phyloP scores from a whole-genome alignment of 768 basidiomycete genomes.

The Mycena belliarum region DNA sequence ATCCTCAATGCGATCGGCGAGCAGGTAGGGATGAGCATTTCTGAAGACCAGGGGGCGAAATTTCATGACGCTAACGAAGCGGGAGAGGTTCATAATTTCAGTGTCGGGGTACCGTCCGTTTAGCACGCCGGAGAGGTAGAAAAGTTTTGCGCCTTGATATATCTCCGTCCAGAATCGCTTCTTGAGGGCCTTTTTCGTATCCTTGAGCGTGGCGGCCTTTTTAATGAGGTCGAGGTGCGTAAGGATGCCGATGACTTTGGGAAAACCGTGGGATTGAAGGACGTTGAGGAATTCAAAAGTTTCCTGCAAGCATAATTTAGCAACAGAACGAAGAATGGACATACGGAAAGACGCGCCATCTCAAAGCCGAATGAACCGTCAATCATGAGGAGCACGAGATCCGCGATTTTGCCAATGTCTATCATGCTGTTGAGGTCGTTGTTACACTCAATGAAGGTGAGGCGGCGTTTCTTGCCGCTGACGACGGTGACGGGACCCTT shows the following conservation, averaged over 20 bases:
- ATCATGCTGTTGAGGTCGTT: slow-evolving; percentile 99
- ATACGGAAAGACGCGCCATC: slow-evolving; percentile 64
- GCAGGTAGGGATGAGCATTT: slow-evolving; percentile 91
- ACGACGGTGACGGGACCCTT: slow-evolving; percentile 95
- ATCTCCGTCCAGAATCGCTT: slow-evolving; percentile 99
- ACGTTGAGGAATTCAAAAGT: slow-evolving; percentile 98
- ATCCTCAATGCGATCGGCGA: slow-evolving; percentile 94
- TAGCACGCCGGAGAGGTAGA: slow-evolving; percentile 94
- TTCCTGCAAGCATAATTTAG: slow-evolving; percentile 50
- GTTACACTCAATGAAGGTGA: slow-evolving; percentile 98
- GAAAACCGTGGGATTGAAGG: slow-evolving; percentile 95
- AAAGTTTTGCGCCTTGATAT: slow-evolving; percentile 97
- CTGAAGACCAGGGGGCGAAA: slow-evolving; percentile 97
- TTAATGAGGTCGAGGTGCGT: slow-evolving; percentile 97
- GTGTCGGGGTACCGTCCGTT: slow-evolving; percentile 97
- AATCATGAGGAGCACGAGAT: slow-evolving; percentile 95
- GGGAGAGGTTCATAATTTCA: slow-evolving; percentile 93
- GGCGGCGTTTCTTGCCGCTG: slow-evolving; percentile 84
- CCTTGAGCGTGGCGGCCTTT: slow-evolving; percentile 80
- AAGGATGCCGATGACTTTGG: slow-evolving; percentile 95
- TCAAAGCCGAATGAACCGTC: slow-evolving; percentile 98
- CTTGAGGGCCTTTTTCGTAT: slow-evolving; percentile 92
- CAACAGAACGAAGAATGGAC: neutral
- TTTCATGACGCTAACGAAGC: slow-evolving; percentile 98
- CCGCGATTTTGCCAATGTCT: slow-evolving; percentile 95